phyloP scores from a whole-genome alignment of 2,329 filamentous ascomycete genomes.

The Monilinia fructicola region DNA sequence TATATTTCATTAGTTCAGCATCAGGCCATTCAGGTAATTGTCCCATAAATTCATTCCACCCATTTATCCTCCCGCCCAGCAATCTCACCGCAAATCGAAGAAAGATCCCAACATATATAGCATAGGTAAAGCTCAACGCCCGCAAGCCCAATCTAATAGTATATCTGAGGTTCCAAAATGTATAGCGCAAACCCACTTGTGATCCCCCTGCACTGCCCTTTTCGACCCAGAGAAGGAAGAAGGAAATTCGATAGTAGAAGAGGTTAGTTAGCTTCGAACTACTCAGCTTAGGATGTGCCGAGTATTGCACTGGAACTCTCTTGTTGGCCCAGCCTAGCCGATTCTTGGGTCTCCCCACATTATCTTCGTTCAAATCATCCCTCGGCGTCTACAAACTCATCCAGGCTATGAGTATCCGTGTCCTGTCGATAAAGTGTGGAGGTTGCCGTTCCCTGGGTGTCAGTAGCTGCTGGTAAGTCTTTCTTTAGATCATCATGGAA shows the following conservation, averaged over 20 bases:
- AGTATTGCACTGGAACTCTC: background rate
- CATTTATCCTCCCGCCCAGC: background rate
- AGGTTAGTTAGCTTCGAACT: background rate
- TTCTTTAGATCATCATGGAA: constrained; percentile 57
- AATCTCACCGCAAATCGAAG: constrained; percentile 4
- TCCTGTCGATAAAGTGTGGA: constrained; percentile 34
- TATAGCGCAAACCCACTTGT: background rate
- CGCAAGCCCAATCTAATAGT: constrained; percentile 19
- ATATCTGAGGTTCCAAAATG: constrained; percentile 7
- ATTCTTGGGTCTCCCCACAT: background rate
- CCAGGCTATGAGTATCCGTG: constrained; percentile 38
- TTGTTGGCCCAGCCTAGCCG: background rate
- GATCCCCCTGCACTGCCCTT: background rate
- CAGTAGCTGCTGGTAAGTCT: constrained; percentile 44
- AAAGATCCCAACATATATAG: constrained; percentile 13
- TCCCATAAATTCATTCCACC: background rate
- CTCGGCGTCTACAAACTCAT: constrained; percentile 42
- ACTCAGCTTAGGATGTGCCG: background rate
- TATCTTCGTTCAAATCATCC: constrained; percentile 26
- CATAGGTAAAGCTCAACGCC: constrained; percentile 20
- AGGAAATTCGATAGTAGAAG: background rate
- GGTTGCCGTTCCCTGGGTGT: constrained; percentile 10
- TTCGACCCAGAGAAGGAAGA: background rate
- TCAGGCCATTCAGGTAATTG: background rate
- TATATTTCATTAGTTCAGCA: constrained; percentile 15